These are phyloP conservation scores for Paramecium sonneborni DNA, from an alignment of 73 alveolate genomes.

Conservation along the genomic window DNA sequence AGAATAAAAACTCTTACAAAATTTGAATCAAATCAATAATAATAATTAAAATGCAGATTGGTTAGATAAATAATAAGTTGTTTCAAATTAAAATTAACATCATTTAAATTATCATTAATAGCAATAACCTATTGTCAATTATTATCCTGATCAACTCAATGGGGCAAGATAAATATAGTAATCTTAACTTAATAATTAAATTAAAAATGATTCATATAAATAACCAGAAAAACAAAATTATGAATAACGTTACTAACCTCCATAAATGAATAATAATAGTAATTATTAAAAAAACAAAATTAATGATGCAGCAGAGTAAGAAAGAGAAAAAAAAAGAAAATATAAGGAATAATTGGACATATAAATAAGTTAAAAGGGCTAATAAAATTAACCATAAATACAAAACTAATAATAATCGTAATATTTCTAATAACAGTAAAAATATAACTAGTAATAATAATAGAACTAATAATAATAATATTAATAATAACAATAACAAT, in stretches of 20 bases:
- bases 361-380: background rate
- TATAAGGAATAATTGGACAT: constrained; percentile 18
- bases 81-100: background rate
- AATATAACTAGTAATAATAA: background rate
- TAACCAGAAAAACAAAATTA: background rate
- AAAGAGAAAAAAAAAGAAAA: constrained; percentile 38
- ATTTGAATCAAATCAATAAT: constrained; percentile 15
- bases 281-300: background rate
- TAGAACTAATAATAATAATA: background rate
- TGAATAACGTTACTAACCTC: background rate
- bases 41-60: constrained; percentile 17
- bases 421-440: background rate
- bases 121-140: background rate
- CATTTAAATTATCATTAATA: background rate
- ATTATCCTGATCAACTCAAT: background rate
- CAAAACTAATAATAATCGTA: background rate
- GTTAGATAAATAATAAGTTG: constrained; percentile 34
- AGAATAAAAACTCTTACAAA: background rate
- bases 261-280: background rate
- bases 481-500: background rate
- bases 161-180: background rate
- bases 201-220: background rate
- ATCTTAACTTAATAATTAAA: background rate
- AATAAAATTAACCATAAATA: background rate
- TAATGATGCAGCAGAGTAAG: background rate